Evolutionary conservation across 2,329 filamentous ascomycete genomes (phyloP).

Genomic region (Colletotrichum sp.): DNA sequence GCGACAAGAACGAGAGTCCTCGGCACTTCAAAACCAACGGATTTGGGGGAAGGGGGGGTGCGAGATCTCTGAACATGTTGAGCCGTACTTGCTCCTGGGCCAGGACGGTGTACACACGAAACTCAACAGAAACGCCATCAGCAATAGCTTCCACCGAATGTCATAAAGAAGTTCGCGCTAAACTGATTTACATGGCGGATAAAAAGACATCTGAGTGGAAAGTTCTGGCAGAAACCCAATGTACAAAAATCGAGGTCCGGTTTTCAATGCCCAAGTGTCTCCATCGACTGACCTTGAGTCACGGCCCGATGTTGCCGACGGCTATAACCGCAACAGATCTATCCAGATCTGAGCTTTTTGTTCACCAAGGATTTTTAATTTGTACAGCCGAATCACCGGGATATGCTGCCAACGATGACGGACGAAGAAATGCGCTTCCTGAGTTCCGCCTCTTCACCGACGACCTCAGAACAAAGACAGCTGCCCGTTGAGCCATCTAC

Average conservation of each 20-base stretch:
- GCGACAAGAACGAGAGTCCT: neutral
- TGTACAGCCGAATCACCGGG: accelerated
- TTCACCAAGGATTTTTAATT: neutral
- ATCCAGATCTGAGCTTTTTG: accelerated
- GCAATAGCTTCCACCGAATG: too few species aligned
- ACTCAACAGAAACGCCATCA: too few species aligned
- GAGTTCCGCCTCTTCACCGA: neutral
- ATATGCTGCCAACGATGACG: neutral
- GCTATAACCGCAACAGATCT: neutral
- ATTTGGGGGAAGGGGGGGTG: neutral
- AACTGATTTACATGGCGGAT: too few species aligned
- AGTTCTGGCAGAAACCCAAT: too few species aligned
- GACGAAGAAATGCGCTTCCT: neutral
- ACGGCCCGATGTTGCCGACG: neutral
- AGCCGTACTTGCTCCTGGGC: neutral
- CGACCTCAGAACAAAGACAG: neutral
- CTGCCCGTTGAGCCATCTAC: accelerated
- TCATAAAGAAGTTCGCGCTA: too few species aligned
- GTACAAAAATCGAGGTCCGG: too few species aligned
- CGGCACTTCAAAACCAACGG: accelerated
- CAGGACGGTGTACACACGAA: neutral
- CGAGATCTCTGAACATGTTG: neutral
- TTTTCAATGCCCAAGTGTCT: neutral
- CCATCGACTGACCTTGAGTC: accelerated
- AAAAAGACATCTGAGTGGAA: too few species aligned